phyloP scores from a whole-genome alignment of 2,329 filamentous ascomycete genomes.

The Beauveria caledonica region DNA sequence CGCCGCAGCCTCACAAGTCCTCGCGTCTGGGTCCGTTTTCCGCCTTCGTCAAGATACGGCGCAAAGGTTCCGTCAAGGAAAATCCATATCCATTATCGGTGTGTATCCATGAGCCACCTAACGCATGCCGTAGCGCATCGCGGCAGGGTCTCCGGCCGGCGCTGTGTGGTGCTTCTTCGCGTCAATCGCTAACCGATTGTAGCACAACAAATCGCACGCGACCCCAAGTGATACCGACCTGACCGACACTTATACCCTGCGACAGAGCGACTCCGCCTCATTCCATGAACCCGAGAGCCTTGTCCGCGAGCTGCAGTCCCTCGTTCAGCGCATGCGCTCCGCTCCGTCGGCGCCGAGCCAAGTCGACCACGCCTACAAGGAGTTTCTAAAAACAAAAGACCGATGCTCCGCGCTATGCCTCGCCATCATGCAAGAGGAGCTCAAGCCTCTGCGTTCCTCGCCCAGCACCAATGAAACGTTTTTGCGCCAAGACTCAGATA shows the following conservation, averaged over 20 bases:
- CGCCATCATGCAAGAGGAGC: slow-evolving; percentile 32
- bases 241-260: neutral
- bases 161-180: slow-evolving; percentile 4
- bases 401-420: slow-evolving; percentile 33
- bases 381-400: slow-evolving; percentile 34
- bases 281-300: slow-evolving; percentile 25
- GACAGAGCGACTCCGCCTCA: slow-evolving; percentile 18
- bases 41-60: slow-evolving; percentile 2
- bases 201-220: neutral
- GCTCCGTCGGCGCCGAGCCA: slow-evolving; percentile 25
- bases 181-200: slow-evolving; percentile 13
- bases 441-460: slow-evolving; percentile 20
- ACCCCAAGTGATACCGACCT: slow-evolving; percentile 3
- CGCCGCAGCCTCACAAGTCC: neutral
- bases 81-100: neutral
- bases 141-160: neutral
- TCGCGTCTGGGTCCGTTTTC: slow-evolving; percentile 7
- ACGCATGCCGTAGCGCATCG: neutral
- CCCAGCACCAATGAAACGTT: slow-evolving; percentile 18
- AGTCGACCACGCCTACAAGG: slow-evolving; percentile 36
- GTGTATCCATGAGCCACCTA: neutral
- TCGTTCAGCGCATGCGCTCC: slow-evolving; percentile 28
- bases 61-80: slow-evolving; percentile 4
- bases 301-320: slow-evolving; percentile 26
- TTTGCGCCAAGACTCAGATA: slow-evolving; percentile 21